These are phyloP conservation scores for Clavulina sp. DNA, from an alignment of 768 basidiomycete genomes.

Conservation along the genomic window DNA sequence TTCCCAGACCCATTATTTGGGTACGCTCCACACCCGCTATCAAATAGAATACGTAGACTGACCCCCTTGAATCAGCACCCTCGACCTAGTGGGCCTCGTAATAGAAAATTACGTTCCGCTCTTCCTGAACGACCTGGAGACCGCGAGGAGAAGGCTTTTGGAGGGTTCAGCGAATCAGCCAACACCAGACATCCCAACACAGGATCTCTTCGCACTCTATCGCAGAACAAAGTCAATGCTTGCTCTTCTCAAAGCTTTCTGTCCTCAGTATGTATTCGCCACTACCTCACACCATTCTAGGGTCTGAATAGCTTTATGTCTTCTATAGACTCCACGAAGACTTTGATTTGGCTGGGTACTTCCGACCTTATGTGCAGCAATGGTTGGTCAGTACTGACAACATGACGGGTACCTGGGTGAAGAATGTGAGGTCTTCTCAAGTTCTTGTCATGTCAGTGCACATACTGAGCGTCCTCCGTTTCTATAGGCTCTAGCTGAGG, in stretches of 20 bases:
- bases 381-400: constrained; percentile 82
- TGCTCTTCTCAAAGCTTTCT: constrained; percentile 71
- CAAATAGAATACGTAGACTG: neutral
- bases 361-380: constrained; percentile 71
- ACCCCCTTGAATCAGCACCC: constrained; percentile 25
- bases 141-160: constrained; percentile 52
- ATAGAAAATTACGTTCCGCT: constrained; percentile 52
- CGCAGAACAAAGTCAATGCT: constrained; percentile 55
- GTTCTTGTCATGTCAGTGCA: neutral
- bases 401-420: constrained; percentile 89
- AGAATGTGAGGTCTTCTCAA: constrained; percentile 42
- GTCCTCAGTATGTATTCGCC: constrained; percentile 40
- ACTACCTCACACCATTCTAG: constrained; percentile 5
- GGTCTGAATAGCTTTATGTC: neutral
- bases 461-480: neutral
- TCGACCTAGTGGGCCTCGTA: constrained; percentile 62
- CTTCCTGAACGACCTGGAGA: constrained; percentile 47
- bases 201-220: constrained; percentile 80
- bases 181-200: constrained; percentile 72
- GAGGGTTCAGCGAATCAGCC: constrained; percentile 77
- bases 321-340: constrained; percentile 18
- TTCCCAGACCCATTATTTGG: constrained; percentile 72
- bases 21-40: constrained; percentile 25
- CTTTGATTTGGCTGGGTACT: constrained; percentile 61
- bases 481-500: constrained; percentile 56